Base-by-base conservation (phyloP, 352 stramenopile species). In the Phytophthora crassamura region DNA sequence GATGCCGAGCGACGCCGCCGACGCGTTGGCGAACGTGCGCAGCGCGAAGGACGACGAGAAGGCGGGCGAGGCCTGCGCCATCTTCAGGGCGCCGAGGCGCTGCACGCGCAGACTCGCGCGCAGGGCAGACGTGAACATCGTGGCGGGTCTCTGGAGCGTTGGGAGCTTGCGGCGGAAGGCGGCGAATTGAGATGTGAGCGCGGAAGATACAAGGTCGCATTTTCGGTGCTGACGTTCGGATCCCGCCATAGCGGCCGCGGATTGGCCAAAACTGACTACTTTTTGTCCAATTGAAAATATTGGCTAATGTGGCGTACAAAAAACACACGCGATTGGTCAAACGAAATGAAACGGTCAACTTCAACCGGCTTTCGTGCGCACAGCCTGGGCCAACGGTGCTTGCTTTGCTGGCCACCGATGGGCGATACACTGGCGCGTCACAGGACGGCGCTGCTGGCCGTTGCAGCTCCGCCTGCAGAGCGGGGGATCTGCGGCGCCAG, bases 111-210 rank as follows among this genome's bases (percentile, higher is more conserved):
- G 68, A 50, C 74, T 88, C 34, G 78, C 72, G 56, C 80, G 80
- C 25, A 91, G 68, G 64, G 78, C 69, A 38, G 80, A 72, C 22
- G 76, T 84, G 67, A 89, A 84, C 82, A 91, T 91, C 33, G 28
- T 70, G 32, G 46, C 8, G 15, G 15, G 34, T 47, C 39, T 48
- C 36, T 20, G 28, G 22, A 25, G 22, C 22, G 1, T 25, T 25
- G 22, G 32, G 20, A 39, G 42, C 36, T 58, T 59, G 62, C 36
- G 49, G 50, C 35, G 35, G 7, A 61, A 34, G 22, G 46, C 51
- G 65, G 77, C 54, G 64, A 82, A 86, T 80, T 82, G 52, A 65
- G 55, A 64, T 77, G 70, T 83, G 77, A 72, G 35, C 7, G 20
- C 14, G 3, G 25, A 54, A 71, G 62, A 75, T 69, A 53, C 54